phyloP scores from a whole-genome alignment of 495 filamentous ascomycete species.

The Penicillium antarcticum region DNA sequence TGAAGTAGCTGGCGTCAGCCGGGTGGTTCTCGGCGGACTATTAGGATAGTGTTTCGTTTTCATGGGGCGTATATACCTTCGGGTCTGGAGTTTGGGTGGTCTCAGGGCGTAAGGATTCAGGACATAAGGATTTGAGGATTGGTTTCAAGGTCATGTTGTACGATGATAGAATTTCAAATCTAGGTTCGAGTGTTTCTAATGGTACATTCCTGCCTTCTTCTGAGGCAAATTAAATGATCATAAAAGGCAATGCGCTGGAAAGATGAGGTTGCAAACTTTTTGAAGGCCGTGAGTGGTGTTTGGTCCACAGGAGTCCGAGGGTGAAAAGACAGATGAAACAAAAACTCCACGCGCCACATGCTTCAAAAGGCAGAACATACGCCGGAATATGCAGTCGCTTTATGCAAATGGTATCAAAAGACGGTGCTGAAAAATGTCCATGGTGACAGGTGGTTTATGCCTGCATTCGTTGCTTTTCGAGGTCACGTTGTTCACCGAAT shows the following conservation, averaged over 20 bases:
- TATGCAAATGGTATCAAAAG: constrained; percentile 12
- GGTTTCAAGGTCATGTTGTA: background rate
- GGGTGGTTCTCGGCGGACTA: constrained; percentile 84
- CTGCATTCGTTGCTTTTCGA: constrained; percentile 38
- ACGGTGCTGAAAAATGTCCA: background rate
- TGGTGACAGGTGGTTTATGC: constrained; percentile 3
- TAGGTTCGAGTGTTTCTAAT: constrained; percentile 3
- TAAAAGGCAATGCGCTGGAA: constrained; percentile 4
- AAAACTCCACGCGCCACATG: constrained; percentile 32
- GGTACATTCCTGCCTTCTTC: constrained; percentile 7
- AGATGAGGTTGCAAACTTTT: constrained; percentile 16
- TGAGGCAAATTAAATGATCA: constrained; percentile 5
- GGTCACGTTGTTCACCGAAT: constrained; percentile 82
- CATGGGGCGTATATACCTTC: background rate
- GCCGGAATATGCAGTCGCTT: constrained; percentile 39
- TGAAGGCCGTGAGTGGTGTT: constrained; percentile 9
- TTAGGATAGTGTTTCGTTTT: constrained; percentile 52
- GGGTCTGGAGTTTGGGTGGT: background rate
- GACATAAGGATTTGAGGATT: constrained; percentile 9
- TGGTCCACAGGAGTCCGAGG: background rate
- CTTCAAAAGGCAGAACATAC: constrained; percentile 28
- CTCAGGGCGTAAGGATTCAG: background rate
- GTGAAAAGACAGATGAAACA: constrained; percentile 6
- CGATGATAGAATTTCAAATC: constrained; percentile 3
- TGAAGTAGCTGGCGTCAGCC: constrained; percentile 80